Percentiles rank a stretch among this genome's conserved stretches.
Conservation (phyloP, 208 protist genomes). For the Trypanosoma cruzi region DNA sequence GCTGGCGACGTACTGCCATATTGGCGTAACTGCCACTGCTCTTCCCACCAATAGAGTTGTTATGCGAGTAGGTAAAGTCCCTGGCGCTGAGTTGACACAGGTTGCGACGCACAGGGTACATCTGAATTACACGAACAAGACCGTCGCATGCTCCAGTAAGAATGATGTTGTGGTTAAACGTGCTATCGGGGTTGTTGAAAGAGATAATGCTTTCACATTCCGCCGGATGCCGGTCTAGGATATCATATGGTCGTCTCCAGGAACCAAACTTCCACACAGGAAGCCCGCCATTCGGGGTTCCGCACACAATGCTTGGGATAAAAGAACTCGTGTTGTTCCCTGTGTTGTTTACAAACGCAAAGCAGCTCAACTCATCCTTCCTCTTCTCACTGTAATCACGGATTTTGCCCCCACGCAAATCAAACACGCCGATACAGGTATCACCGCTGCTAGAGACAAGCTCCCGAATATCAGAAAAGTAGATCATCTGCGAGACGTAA, state of each 20-base stretch:
- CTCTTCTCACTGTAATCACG: conserved; percentile 83
- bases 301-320: conserved; percentile 88
- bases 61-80: conserved; percentile 82
- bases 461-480: conserved; percentile 86
- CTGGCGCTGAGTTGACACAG: conserved; percentile 88
- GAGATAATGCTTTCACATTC: conserved; percentile 88
- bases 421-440: conserved; percentile 85
- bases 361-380: conserved; percentile 89
- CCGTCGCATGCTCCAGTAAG: conserved; percentile 89
- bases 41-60: conserved; percentile 37
- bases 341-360: conserved; percentile 90
- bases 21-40: conserved; percentile 29
- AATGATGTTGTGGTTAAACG: conserved; percentile 90
- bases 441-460: conserved; percentile 88
- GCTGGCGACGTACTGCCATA: conserved; percentile 31
- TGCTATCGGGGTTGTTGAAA: conserved; percentile 78
- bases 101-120: conserved; percentile 87
- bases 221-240: conserved; percentile 72
- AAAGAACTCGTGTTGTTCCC: conserved; percentile 68
- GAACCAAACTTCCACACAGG: conserved; percentile 92
- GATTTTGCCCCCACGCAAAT: conserved; percentile 71
- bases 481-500: conserved; percentile 88
- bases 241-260: conserved; percentile 84
- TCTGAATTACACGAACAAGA: conserved; percentile 85
- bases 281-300: conserved; percentile 73